Evolutionary conservation across 73 alveolate genomes (phyloP), one percentile per base, ranked within the genome.

Genomic region (Blepharisma japonicum): DNA sequence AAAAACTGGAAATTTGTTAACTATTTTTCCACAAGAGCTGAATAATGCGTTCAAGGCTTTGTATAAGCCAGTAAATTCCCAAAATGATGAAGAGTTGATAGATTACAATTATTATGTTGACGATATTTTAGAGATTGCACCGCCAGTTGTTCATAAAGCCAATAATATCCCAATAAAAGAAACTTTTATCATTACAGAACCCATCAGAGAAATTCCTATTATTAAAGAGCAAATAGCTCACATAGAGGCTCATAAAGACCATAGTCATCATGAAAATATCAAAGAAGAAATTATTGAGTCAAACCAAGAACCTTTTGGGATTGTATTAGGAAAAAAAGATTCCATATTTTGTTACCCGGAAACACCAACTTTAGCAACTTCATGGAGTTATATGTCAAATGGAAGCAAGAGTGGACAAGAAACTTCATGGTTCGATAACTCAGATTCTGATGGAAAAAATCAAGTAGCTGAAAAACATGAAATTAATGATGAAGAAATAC

Each of bases 91-190:
- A 7, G 49, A 32, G 9, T 32, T 18, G 21, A 21, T 54, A 23
- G 45, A 71, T 54, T 42, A 11, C 48, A 71, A 71, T 21, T 71
- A 46, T 46, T 18, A 14, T 6, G 81, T 71, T 23, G 81, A 71
- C 55, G 81, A 71, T 20, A 71, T 71, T 27, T 18, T 71, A 27
- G 71, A 45, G 9, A 71, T 46, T 39, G 61, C 81, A 27, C 81
- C 81, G 0, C 81, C 81, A 7, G 21, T 27, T 71, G 14, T 9
- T 7, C 74, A 61, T 18, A 39, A 61, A 18, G 46, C n/a, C 18
- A 61, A 25, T 5, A 8, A 18, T n/a, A 61, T 14, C 42, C 42
- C 42, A 61, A 48, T 61, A 0, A 39, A 61, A 14, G 14, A n/a
- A 20, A 14, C 39, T 8, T 25, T 39, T 61, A 14, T 39, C 14